Conservation (phyloP, 2,329 filamentous ascomycete species). For the Calonectria crousiana region DNA sequence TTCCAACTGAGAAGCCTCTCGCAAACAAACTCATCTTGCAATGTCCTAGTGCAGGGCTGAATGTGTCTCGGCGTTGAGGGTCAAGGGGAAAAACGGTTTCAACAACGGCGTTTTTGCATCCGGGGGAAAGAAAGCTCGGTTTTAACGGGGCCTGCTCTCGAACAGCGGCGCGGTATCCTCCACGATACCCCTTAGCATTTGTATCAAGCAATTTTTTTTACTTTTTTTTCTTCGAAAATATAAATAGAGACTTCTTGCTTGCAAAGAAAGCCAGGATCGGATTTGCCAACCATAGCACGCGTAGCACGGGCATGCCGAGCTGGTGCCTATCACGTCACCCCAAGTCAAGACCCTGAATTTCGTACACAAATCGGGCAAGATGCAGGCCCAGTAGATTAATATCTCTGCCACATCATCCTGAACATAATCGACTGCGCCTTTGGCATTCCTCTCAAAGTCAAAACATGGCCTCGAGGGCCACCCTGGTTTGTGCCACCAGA, state of each 20-base stretch:
- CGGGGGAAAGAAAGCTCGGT: constrained; percentile 45
- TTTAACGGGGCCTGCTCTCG: constrained; percentile 45
- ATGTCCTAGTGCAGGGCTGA: constrained; percentile 39
- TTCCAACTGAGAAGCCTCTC: constrained; percentile 49
- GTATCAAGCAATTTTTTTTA: constrained; percentile 45
- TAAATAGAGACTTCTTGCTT: constrained; percentile 43
- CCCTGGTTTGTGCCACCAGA: background rate
- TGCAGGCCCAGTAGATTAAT: constrained; percentile 19
- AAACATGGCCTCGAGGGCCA: background rate
- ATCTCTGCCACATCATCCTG: constrained; percentile 14
- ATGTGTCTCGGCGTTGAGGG: constrained; percentile 57
- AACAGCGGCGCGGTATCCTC: constrained; percentile 56
- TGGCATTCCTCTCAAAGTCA: constrained; percentile 7
- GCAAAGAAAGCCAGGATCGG: constrained; percentile 33
- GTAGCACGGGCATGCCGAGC: background rate
- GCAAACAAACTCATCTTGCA: constrained; percentile 41
- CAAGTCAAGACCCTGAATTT: constrained; percentile 27
- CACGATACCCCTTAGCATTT: constrained; percentile 53
- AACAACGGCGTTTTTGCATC: constrained; percentile 64
- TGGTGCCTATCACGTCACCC: constrained; percentile 1
- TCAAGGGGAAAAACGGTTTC: constrained; percentile 63
- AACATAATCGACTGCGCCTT: constrained; percentile 12
- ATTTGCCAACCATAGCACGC: constrained; percentile 26
- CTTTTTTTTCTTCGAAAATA: constrained; percentile 41
- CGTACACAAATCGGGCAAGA: constrained; percentile 23